phyloP scores from a whole-genome alignment of 345 rosid species.

The Euphorbia lathyris region DNA sequence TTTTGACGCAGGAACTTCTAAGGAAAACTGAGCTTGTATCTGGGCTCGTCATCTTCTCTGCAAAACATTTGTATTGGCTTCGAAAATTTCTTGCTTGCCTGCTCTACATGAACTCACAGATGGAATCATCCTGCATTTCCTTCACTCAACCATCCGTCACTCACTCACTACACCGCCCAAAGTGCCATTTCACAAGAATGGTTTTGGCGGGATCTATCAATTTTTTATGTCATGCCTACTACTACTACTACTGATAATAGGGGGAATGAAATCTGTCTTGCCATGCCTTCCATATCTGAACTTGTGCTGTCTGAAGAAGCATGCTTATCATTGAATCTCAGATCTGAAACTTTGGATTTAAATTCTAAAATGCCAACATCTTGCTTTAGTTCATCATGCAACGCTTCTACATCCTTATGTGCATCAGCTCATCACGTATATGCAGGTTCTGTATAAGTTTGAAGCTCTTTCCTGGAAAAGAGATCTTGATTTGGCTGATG shows the following conservation, averaged over 20 bases:
- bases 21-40: conserved; percentile 65
- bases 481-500: conserved; percentile 39
- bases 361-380: conserved; percentile 51
- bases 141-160: conserved; percentile 49
- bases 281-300: conserved; percentile 64
- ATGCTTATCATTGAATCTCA: conserved; percentile 64
- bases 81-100: conserved; percentile 60
- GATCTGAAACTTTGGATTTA: conserved; percentile 58
- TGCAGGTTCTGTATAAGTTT: conserved; percentile 74
- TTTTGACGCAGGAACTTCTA: conserved; percentile 85
- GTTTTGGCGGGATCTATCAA: conserved; percentile 48
- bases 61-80: conserved; percentile 47
- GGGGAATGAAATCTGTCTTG: conserved; percentile 61
- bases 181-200: conserved; percentile 42
- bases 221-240: conserved; percentile 46
- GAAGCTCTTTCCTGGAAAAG: conserved; percentile 33
- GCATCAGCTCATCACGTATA: conserved; percentile 64
- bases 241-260: conserved; percentile 48
- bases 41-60: conserved; percentile 58
- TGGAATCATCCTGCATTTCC: conserved; percentile 59
- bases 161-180: conserved; percentile 47
- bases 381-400: conserved; percentile 72
- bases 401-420: conserved; percentile 69
- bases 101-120: conserved; percentile 58
- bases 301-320: conserved; percentile 68